Evolutionary conservation across 2,329 filamentous ascomycete species (phyloP).

Genomic region (Camptophora hylomeconis): DNA sequence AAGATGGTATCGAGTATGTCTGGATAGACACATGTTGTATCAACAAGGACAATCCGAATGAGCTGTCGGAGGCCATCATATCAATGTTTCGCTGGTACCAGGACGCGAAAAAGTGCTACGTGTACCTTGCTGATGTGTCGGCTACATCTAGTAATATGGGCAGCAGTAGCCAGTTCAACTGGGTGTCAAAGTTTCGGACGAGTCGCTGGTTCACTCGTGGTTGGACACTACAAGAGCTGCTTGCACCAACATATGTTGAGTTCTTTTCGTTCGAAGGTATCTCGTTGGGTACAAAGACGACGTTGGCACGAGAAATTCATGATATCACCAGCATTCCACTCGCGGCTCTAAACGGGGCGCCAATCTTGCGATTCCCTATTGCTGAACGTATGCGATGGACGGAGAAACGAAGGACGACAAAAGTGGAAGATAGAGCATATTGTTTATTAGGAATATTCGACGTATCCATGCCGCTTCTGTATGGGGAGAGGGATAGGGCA

Average conservation of each 20-base stretch:
- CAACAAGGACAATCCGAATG: constrained; percentile 22
- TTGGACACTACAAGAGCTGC: constrained; percentile 8
- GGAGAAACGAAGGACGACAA: not conserved
- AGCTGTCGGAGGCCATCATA: constrained; percentile 7
- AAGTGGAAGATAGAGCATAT: not conserved
- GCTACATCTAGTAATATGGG: constrained; percentile 5
- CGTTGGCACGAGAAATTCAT: constrained; percentile 16
- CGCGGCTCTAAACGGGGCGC: constrained; percentile 10
- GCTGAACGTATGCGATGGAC: not conserved
- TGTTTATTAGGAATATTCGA: not conserved
- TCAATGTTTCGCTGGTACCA: constrained; percentile 9
- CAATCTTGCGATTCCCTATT: constrained; percentile 10
- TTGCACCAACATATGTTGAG: constrained; percentile 12
- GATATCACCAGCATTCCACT: constrained; percentile 17
- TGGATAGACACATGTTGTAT: constrained; percentile 29
- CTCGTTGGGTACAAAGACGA: constrained; percentile 17
- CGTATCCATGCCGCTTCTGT: not conserved
- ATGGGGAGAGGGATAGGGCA: not conserved
- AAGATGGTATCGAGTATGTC: constrained; percentile 19
- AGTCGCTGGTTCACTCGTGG: constrained; percentile 8
- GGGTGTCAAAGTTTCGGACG: constrained; percentile 5
- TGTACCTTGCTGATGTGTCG: constrained; percentile 8
- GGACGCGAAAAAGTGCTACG: constrained; percentile 7
- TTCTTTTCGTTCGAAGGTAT: constrained; percentile 18
- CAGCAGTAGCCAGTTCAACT: constrained; percentile 7